Evolutionary conservation across 2,329 filamentous ascomycete genomes (phyloP), one percentile per base, ranked within the genome.

Genomic region (Xylariaceae sp.): DNA sequence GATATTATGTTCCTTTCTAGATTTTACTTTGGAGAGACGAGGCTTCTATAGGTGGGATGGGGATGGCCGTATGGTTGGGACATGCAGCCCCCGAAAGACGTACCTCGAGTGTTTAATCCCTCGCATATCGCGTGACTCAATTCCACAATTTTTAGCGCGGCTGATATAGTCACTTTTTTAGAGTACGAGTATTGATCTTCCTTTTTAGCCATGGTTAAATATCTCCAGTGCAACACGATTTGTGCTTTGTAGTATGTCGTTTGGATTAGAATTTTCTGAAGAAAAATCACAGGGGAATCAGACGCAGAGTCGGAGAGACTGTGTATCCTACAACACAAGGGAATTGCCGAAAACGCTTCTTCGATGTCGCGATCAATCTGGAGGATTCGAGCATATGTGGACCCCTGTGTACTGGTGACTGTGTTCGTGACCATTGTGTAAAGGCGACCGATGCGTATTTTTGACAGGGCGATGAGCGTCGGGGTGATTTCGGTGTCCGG

Each of bases 151-250:
- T 54, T 45, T 11, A 56, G 54, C 5, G 54, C 54, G 3, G 54
- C 54, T 17, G 54, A 48, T 6, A 54, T 47, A n/a, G 52, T 43
- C 6, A 39, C 49, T 42, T 51, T 54, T 15, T 44, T 54, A 18
- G 54, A 69, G 46, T 66, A 64, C 1, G 52, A 47, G 39, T 58
- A 62, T 3, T 46, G 27, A 5, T 56, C 48, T 12, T 62, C 54
- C 3, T 55, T 42, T 5, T 51, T 45, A 6, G 52, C 47, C 7
- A 51, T 14, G 4, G 53, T 35, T 4, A 67, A 46, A 44, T 61
- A 67, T 3, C 58, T 58, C 11, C 62, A 54, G 47, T 68, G 67
- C 15, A 69, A 58, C 45, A 66, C 62, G 10, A 67, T 49, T 19
- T 63, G 58, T 1, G 61, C 62, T 30, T 63, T 66, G 44, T 60